These are phyloP conservation scores for Triadica sebifera DNA, from an alignment of 345 rosid species.

Conservation along the genomic window DNA sequence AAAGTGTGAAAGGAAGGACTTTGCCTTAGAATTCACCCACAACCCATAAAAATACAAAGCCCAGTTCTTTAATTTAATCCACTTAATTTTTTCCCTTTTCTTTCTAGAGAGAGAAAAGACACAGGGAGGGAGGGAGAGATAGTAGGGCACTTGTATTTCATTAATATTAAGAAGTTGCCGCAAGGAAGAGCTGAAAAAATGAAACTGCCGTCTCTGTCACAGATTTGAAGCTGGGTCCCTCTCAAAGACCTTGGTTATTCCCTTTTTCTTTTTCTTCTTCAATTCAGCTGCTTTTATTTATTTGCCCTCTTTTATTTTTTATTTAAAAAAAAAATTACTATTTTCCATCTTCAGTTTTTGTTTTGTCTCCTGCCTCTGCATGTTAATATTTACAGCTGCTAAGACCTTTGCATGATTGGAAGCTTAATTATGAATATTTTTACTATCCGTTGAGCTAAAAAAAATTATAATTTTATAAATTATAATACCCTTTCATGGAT, in stretches of 20 bases:
- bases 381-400: background rate
- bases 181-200: constrained; percentile 15
- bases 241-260: constrained; percentile 49
- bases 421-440: background rate
- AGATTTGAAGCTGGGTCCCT: constrained; percentile 64
- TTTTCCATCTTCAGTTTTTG: background rate
- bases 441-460: too few relatives aligned
- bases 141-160: background rate
- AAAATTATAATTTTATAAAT: too few relatives aligned
- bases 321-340: background rate
- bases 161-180: constrained; percentile 6
- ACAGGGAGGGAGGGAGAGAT: background rate
- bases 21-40: constrained; percentile 51
- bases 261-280: constrained; percentile 16
- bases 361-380: background rate
- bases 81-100: background rate
- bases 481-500: too few relatives aligned
- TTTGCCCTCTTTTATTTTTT: background rate
- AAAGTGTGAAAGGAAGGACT: constrained; percentile 83
- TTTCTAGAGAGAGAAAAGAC: background rate
- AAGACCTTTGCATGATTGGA: background rate
- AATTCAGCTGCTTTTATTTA: background rate
- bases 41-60: constrained; percentile 46
- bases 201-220: constrained; percentile 74
- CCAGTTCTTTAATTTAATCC: constrained; percentile 15